Conservation (phyloP, 768 basidiomycete genomes). For the Hortiboletus campestris region DNA sequence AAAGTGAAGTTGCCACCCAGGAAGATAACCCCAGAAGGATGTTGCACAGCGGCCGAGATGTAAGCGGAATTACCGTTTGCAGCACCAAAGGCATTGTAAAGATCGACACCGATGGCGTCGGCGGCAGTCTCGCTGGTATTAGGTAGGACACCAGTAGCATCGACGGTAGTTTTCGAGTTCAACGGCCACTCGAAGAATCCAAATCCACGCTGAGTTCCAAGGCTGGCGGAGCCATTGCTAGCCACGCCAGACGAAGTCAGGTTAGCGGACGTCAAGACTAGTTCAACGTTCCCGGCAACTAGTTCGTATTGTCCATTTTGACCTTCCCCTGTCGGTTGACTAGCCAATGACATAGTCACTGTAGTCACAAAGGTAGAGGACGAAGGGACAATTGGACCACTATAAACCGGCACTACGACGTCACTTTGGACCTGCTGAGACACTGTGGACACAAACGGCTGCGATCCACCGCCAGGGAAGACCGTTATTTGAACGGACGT, state of each 20-base stretch:
- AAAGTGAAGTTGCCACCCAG: slow-evolving; percentile 77
- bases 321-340: slow-evolving; percentile 59
- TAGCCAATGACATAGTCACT: slow-evolving; percentile 71
- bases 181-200: slow-evolving; percentile 92
- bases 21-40: slow-evolving; percentile 64
- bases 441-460: slow-evolving; percentile 66
- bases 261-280: slow-evolving; percentile 67
- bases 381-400: slow-evolving; percentile 78
- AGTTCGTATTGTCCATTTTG: slow-evolving; percentile 71
- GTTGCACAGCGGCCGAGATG: slow-evolving; percentile 59
- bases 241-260: slow-evolving; percentile 33
- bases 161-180: slow-evolving; percentile 39
- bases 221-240: slow-evolving; percentile 32
- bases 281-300: slow-evolving; percentile 83
- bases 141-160: slow-evolving; percentile 60
- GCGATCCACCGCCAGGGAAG: slow-evolving; percentile 67
- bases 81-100: slow-evolving; percentile 63
- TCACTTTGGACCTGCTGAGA: slow-evolving; percentile 73
- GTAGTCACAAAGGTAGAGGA: slow-evolving; percentile 69
- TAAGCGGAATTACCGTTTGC: slow-evolving; percentile 33
- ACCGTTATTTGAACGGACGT: slow-evolving; percentile 83
- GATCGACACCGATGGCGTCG: slow-evolving; percentile 58
- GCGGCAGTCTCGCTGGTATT: slow-evolving; percentile 70
- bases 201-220: slow-evolving; percentile 51
- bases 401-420: slow-evolving; percentile 63